These are phyloP conservation scores for Cryphonectria carpinicola DNA, from an alignment of 2,329 filamentous ascomycete species.

Conservation along the genomic window DNA sequence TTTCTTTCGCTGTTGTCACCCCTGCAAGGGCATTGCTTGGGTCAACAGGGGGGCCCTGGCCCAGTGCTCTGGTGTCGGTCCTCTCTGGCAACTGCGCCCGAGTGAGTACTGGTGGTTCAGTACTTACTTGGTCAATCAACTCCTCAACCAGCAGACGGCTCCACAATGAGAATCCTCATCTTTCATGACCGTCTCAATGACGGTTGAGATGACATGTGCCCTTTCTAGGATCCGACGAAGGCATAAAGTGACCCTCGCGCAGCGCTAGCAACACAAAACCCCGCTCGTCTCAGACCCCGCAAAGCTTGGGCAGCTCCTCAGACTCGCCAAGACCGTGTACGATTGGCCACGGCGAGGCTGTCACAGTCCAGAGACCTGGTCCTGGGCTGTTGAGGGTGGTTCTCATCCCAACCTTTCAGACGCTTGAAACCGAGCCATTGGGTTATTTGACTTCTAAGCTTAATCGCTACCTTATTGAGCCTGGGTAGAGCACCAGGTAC, in stretches of 20 bases:
- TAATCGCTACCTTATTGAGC: constrained; percentile 1
- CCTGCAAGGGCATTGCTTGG: no score
- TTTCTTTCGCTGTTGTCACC: no score
- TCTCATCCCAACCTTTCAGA: constrained; percentile 23
- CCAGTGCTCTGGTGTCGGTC: no score
- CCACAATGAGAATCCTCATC: not conserved
- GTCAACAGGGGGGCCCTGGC: no score
- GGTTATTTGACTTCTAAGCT: constrained; percentile 22
- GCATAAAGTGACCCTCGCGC: constrained; percentile 21
- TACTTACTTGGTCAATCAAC: not conserved
- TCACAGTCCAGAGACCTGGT: not conserved
- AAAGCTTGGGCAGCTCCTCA: constrained; percentile 44
- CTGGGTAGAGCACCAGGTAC: not conserved
- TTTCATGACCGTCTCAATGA: constrained; percentile 20
- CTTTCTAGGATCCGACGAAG: constrained; percentile 11
- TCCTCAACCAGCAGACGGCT: not conserved
- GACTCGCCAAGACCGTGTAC: constrained; percentile 39
- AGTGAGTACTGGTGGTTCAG: not conserved
- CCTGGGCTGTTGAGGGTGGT: not conserved
- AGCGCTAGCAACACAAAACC: constrained; percentile 26
- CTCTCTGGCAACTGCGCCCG: no score
- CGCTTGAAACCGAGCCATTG: constrained; percentile 11
- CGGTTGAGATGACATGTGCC: constrained; percentile 20
- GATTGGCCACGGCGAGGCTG: constrained; percentile 15
- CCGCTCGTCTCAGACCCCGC: constrained; percentile 38